Evolutionary conservation across 2,329 filamentous ascomycete species (phyloP), one percentile per base, ranked within the genome.

Genomic region (Phaeosphaeriaceae sp.): DNA sequence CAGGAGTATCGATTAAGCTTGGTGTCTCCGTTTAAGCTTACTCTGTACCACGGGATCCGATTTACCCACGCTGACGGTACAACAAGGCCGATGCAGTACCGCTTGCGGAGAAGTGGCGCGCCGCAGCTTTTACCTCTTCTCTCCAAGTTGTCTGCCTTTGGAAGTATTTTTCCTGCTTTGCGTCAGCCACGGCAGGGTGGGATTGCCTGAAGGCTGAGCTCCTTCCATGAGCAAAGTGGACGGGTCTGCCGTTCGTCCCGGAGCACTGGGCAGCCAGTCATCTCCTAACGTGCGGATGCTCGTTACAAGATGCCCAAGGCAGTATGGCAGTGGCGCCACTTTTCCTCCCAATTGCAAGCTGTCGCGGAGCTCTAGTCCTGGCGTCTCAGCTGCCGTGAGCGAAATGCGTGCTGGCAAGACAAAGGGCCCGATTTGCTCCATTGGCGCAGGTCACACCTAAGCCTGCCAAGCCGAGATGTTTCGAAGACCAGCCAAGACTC

Each of bases 21-120:
- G 69, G 68, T 71, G 66, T 57, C 64, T 60, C 64, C 54, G 44
- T 68, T 74, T 74, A 75, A 76, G 73, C 72, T 76, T 76, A 77
- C 72, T 65, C 56, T 59, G 66, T 70, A 58, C 65, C 67, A 69
- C 61, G 59, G 66, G 64, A 65, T 67, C 65, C 68, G 58, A 61
- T 59, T 64, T 63, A 63, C 58, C 67, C 72, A 72, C 61, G 62
- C 67, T 67, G 66, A 71, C 66, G 70, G 66, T 56, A 68, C 57
- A 47, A 55, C 60, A 59, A 49, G 55, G 44, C 53, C 54, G 43
- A 61, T 35, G 47, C 54, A 49, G 21, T 32, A 44, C 43, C 53
- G 42, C 23, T 42, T 32, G 47, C 26, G 48, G 47, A 44, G 22
- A 30, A n/a, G 42, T n/a, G 22, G 21, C 35, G 17, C 26, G 35